Evolutionary conservation across 139 green algal genomes (phyloP), one percentile per base, ranked within the genome.

Genomic region (Gonium pectorale): DNA sequence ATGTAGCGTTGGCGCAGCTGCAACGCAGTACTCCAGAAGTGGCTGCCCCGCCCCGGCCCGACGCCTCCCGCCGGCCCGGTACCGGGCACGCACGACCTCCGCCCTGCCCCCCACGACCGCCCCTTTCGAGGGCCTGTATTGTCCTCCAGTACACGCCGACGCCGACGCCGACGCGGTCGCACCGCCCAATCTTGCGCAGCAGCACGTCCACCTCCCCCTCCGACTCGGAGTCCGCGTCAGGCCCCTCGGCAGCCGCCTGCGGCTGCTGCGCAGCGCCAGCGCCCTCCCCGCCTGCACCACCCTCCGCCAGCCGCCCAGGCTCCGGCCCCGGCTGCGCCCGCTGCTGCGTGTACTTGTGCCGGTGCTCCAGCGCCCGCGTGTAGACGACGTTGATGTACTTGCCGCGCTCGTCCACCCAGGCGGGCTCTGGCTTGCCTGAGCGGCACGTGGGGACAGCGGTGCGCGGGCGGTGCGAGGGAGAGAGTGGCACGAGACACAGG

Each of bases 371-470:
- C 13, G 60, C 75, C 35, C 81, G 82, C 0, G 62, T 86, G 69
- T 86, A 88, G n/a, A 89, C 87, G 38, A 66, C 51, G 17, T 75
- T 83, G 27, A 88, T 69, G 37, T 90, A 90, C 52, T 80, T 86
- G 44, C 85, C 86, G 7, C 66, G 71, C 31, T 86, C 84, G 56
- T 93, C 87, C 44, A 82, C 17, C 90, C 90, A 94, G 41, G 91
- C 90, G 8, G 90, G 90, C 72, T 94, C 90, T 29, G 90, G 67
- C 49, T 89, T 74, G 54, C 80, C 87, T 90, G 70, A n/a, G n/a
- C n/a, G n/a, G n/a, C n/a, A n/a, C n/a, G n/a, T n/a, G n/a, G n/a
- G n/a, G n/a, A n/a, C n/a, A n/a, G n/a, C n/a, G n/a, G n/a, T n/a
- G n/a, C n/a, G n/a, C n/a, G n/a, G n/a, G n/a, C n/a, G n/a, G n/a